A percentile compares a stretch with the other conserved stretches of the same genome.
These are phyloP conservation scores for Pestalotiopsis sp. DNA, from an alignment of 2,329 filamentous ascomycete species.

Conservation along the genomic window DNA sequence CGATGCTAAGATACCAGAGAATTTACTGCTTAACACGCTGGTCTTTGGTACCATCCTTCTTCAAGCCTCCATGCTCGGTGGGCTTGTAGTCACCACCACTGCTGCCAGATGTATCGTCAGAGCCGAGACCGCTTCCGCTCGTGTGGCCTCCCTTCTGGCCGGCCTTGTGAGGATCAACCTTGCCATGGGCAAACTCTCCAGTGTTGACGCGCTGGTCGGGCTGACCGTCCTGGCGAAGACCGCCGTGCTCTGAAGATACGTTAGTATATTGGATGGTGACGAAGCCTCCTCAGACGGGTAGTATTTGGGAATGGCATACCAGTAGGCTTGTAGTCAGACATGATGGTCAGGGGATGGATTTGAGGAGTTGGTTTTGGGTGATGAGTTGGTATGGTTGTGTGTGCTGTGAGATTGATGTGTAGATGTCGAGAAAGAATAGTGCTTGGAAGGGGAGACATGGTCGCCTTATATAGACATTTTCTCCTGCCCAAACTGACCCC, in stretches of 20 bases:
- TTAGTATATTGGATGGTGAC: background rate
- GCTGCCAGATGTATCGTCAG: background rate
- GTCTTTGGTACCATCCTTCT: background rate
- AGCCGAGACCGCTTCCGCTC: conserved; percentile 9
- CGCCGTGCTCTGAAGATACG: conserved; percentile 37
- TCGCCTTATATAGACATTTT: background rate
- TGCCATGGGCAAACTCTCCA: conserved; percentile 42
- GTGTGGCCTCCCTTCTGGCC: conserved; percentile 39
- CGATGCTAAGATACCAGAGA: no score
- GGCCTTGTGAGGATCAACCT: conserved; percentile 42
- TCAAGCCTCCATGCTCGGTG: background rate
- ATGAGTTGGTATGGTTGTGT: background rate
- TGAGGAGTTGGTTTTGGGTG: background rate
- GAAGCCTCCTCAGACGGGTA: background rate
- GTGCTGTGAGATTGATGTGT: no score
- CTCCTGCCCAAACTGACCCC: background rate
- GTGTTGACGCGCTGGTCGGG: conserved; percentile 43
- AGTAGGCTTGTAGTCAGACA: conserved; percentile 31
- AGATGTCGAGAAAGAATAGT: background rate
- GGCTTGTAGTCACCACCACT: conserved; percentile 10
- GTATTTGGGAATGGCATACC: background rate
- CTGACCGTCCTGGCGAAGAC: conserved; percentile 43
- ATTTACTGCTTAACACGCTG: background rate
- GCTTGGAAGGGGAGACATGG: background rate
- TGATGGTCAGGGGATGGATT: conserved; percentile 19